phyloP scores from a whole-genome alignment of 495 filamentous ascomycete genomes.

The Penicillium cataractarum region DNA sequence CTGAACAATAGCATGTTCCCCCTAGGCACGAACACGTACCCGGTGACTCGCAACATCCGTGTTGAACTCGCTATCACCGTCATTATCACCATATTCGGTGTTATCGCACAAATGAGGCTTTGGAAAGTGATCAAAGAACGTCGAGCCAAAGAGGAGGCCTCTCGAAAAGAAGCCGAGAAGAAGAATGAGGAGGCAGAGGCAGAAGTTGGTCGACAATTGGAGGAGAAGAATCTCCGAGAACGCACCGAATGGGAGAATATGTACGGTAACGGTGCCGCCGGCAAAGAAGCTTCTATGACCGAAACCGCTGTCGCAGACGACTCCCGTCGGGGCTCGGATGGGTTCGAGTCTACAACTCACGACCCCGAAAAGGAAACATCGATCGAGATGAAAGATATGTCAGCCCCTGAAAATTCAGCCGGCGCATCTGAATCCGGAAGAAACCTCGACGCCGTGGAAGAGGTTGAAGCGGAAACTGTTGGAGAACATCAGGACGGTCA shows the following conservation, averaged over 20 bases:
- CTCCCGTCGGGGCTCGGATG: conserved; percentile 33
- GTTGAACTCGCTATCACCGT: conserved; percentile 83
- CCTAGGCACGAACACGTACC: conserved; percentile 72
- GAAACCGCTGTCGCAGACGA: conserved; percentile 39
- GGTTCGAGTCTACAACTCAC: conserved; percentile 18
- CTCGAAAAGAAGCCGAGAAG: conserved; percentile 57
- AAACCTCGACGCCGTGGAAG: conserved; percentile 30
- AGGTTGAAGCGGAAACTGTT: conserved; percentile 17
- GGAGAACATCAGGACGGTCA: conserved; percentile 18
- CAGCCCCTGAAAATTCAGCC: conserved; percentile 23
- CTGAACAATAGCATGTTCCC: conserved; percentile 84
- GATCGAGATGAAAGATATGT: conserved; percentile 43
- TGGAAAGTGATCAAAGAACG: conserved; percentile 86
- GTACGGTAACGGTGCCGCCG: conserved; percentile 56
- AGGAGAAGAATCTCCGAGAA: conserved; percentile 68
- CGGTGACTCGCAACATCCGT: conserved; percentile 81
- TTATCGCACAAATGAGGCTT: conserved; percentile 81
- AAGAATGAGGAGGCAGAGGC: conserved; percentile 72
- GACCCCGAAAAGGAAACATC: conserved; percentile 38
- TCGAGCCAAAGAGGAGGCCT: conserved; percentile 61
- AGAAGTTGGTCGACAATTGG: conserved; percentile 65
- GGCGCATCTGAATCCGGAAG: conserved; percentile 31
- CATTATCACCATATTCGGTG: conserved; percentile 70
- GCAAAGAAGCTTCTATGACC: conserved; percentile 23
- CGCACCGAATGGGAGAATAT: conserved; percentile 77